Evolutionary conservation across 768 basidiomycete species (phyloP), one percentile per base, ranked within the genome.

Genomic region (Leccinum broughii): DNA sequence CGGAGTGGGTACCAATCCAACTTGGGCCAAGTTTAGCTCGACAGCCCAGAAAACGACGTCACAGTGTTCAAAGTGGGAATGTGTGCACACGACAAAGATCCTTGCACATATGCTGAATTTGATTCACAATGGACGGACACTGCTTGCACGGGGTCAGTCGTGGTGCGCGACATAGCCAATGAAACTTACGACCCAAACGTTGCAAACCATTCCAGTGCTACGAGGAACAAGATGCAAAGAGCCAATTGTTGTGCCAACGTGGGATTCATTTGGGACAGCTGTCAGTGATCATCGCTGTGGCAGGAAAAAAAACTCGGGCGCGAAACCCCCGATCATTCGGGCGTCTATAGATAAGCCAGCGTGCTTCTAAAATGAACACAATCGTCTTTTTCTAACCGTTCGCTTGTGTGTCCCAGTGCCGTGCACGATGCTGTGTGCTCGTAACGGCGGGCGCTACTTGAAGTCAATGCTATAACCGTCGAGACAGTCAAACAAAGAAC

Each of bases 121-220:
- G 8, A 3, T 35, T 24, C 32, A 22, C 22, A 13, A 20, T 35
- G 51, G 20, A 20, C n/a, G 51, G 20, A 13, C 30, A 52, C 30
- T 8, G 9, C 22, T 35, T 35, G 34, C 14, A 22, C n/a, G 52
- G 6, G 22, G 22, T 53, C 20, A 11, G 26, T n/a, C 37, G 11
- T 20, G 44, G 20, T 6, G n/a, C 44, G 20, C 10, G 10, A 46
- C 20, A 5, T 3, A 46, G 41, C 58, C 51, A 46, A 20, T 1
- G n/a, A 35, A 10, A 46, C 34, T 35, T 22, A 9, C 22, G 10
- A 30, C n/a, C n/a, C n/a, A 20, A 61, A 60, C 60, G 58, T 57
- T 57, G 22, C 22, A 44, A n/a, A 44, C 10, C n/a, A 10, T 20
- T 20, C 44, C 20, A 11, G 44, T 20, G 44, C 44, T 46, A 10